Evolutionary conservation across 2,329 filamentous ascomycete species (phyloP), one percentile per base, ranked within the genome.

Genomic region (Huntiella bhutanensis): DNA sequence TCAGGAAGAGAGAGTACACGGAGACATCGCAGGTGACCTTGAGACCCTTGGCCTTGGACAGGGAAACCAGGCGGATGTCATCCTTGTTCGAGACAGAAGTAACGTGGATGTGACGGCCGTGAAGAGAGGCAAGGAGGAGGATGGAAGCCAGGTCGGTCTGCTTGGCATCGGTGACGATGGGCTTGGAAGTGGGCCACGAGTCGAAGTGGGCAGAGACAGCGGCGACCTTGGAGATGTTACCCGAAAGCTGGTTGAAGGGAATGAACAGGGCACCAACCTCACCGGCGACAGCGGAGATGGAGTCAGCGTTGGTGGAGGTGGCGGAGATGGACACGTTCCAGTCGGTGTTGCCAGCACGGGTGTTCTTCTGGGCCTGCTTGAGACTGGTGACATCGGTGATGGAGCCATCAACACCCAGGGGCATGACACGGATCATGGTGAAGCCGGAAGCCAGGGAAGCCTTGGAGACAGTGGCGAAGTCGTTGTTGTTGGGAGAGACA

Each of bases 191-290:
- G 33, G 82, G 82, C 82, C 82, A 87, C 17, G 76, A 70, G 51
- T 78, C 78, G 56, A 87, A 87, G 64, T 87, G 82, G 50, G 77
- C 74, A 45, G 80, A 83, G 51, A 86, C 80, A 7, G 81, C 76
- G 15, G 82, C 80, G 40, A 86, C 82, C 66, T 84, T 84, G 70
- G 76, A 85, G 60, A 87, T 85, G 60, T 86, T 87, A 54, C 80
- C 81, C 50, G 80, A 82, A 19, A 86, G 65, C 59, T 83, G 73
- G 61, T 87, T 84, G 68, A 87, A 87, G 11, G 82, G 82, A 51
- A 87, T 82, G 64, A 85, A 87, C 38, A 87, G 68, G 15, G 82
- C 84, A 22, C 82, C 82, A 47, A 87, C 82, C 53, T 86, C 80
- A 42, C 71, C 68, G 13, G 77, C 75, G 47, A 86, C 70, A 53